A percentile compares a stretch with the other conserved stretches of the same genome.
These are phyloP conservation scores for Phanerochaete sordida DNA, from an alignment of 768 basidiomycete species.

Conservation along the genomic window DNA sequence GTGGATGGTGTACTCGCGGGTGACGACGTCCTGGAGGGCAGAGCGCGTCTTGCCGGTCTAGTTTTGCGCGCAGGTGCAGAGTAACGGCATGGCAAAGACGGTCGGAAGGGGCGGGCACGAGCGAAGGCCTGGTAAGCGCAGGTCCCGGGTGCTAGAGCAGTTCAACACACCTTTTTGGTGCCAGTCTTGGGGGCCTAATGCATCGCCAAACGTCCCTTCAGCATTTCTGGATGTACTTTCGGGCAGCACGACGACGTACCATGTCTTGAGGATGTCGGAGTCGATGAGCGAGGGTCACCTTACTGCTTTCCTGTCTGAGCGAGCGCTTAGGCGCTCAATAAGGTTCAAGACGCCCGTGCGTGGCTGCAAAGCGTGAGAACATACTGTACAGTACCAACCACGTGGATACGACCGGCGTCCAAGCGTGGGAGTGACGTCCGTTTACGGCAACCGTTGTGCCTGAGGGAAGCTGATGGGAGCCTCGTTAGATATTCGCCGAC, in stretches of 20 bases:
- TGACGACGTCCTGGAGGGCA: slow-evolving; percentile 96
- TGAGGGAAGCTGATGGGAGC: too few relatives aligned
- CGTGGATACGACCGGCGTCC: not conserved
- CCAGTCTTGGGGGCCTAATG: slow-evolving; percentile 44
- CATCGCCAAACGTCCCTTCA: not conserved
- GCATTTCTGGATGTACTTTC: slow-evolving; percentile 1
- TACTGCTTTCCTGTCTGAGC: slow-evolving; percentile 28
- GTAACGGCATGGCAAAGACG: not conserved
- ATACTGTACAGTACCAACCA: slow-evolving; percentile 6
- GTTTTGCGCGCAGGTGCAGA: not conserved
- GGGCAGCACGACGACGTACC: slow-evolving; percentile 38
- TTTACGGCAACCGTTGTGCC: not conserved
- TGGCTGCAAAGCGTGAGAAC: slow-evolving; percentile 8
- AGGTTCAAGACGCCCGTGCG: slow-evolving; percentile 17
- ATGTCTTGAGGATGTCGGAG: slow-evolving; percentile 66
- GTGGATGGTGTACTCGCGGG: slow-evolving; percentile 98
- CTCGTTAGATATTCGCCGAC: too few relatives aligned
- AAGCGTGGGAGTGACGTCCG: not conserved
- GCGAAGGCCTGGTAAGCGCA: slow-evolving; percentile 6
- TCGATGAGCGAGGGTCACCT: slow-evolving; percentile 44
- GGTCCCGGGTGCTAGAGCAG: not conserved
- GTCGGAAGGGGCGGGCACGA: not conserved
- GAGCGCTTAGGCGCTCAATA: slow-evolving; percentile 28
- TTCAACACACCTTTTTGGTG: slow-evolving; percentile 51
- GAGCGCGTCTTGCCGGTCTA: slow-evolving; percentile 87